These are phyloP conservation scores for Panicum hallii DNA, from an alignment of 202 grass and related monocot species.

Conservation along the genomic window DNA sequence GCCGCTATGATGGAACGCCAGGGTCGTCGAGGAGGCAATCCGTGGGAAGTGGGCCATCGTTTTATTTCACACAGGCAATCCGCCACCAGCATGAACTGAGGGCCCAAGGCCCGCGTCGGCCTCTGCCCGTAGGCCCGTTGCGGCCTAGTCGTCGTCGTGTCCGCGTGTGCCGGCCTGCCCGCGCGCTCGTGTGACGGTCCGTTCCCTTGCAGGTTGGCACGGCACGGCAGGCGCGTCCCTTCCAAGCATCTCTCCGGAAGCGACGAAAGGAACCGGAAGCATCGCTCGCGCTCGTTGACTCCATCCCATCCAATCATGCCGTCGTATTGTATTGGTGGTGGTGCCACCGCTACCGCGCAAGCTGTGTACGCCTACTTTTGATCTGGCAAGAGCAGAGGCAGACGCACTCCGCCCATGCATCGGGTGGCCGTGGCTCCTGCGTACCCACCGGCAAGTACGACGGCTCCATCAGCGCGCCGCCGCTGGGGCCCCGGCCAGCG, in stretches of 20 bases:
- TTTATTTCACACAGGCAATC: no score
- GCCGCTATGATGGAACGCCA: no score
- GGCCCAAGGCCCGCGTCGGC: no score
- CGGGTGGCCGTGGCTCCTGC: conserved; percentile 11
- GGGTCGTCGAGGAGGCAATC: no score
- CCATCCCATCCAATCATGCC: not conserved
- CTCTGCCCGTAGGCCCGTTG: no score
- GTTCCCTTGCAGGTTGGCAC: no score
- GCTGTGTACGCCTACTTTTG: not conserved
- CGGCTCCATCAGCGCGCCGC: conserved; percentile 16
- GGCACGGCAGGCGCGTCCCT: not conserved
- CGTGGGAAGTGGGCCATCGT: no score
- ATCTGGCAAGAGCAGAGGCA: not conserved
- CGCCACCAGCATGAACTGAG: no score
- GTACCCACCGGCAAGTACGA: conserved; percentile 42
- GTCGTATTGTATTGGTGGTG: not conserved
- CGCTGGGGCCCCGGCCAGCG: not conserved
- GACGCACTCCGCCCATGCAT: not conserved
- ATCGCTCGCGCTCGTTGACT: not conserved
- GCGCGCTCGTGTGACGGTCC: no score
- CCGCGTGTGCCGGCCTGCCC: no score
- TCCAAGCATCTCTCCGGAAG: not conserved
- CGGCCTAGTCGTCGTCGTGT: no score
- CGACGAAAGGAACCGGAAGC: not conserved
- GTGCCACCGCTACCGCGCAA: not conserved